Percentiles rank a stretch among this genome's conserved stretches.
These are phyloP conservation scores for Solanum ossicruentum DNA, from an alignment of 257 asterid genomes.

Conservation along the genomic window DNA sequence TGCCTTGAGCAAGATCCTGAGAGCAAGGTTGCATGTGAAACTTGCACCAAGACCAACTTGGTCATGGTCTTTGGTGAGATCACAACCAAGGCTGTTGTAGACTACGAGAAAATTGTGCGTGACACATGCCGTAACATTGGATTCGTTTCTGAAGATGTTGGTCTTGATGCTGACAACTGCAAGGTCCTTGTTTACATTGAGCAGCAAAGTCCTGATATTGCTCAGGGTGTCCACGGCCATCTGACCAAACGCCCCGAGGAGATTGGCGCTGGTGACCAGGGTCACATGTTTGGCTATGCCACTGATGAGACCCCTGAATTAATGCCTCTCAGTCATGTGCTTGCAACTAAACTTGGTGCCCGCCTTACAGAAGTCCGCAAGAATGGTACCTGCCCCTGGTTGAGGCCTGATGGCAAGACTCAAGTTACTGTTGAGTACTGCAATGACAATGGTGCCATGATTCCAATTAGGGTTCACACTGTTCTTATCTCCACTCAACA, in stretches of 20 bases:
- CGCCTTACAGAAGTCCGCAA: constrained; percentile 51
- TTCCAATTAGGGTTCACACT: constrained; percentile 45
- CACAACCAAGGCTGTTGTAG: constrained; percentile 45
- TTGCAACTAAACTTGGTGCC: constrained; percentile 50
- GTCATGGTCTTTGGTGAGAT: constrained; percentile 56
- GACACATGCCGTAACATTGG: constrained; percentile 52
- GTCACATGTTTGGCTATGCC: constrained; percentile 58
- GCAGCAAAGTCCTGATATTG: constrained; percentile 57
- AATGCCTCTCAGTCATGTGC: constrained; percentile 62
- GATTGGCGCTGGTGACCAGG: constrained; percentile 58
- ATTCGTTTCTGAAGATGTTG: constrained; percentile 43
- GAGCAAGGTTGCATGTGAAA: constrained; percentile 59
- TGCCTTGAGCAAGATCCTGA: constrained; percentile 54
- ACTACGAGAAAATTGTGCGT: constrained; percentile 52
- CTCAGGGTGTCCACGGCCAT: constrained; percentile 56
- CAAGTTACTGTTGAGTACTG: constrained; percentile 53
- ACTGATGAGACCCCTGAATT: constrained; percentile 54
- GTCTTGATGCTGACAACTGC: constrained; percentile 53
- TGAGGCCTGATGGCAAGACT: constrained; percentile 60
- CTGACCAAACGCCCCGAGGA: constrained; percentile 49
- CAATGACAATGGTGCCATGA: constrained; percentile 55
- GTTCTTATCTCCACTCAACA: constrained; percentile 60
- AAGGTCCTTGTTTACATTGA: constrained; percentile 47
- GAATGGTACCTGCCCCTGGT: constrained; percentile 47
- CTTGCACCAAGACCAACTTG: constrained; percentile 55